Base-by-base conservation (phyloP, 2,329 filamentous ascomycete species). In the Penicillium brasilianum region DNA sequence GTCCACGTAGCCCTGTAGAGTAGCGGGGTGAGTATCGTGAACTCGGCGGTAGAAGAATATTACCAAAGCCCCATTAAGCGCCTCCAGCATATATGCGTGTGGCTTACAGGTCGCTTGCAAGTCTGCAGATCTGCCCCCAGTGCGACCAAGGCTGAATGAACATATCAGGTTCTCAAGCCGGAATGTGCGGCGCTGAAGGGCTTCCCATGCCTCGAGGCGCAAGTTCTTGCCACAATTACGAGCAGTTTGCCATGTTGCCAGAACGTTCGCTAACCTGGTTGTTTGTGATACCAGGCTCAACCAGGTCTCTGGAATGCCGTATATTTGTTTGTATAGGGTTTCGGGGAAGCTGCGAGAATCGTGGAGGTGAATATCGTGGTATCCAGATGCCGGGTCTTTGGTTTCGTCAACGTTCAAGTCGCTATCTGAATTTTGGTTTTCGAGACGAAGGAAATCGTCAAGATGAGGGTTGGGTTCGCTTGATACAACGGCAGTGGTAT, bases 271-370 rank as follows among this genome's bases (percentile, higher is more conserved):
- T 13, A 81, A 67, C 30, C 78, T 69, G 1, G 78, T 80, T 1
- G 78, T 80, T 58, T 80, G 78, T 0, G 79, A 81, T 14, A 81
- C 70, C 3, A 80, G 69, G 36, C 76, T 79, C 2, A 81, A 70
- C 77, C 78, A 81, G 14, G 76, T 79, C 53, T 81, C 79, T 0
- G 78, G 72, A 13, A 81, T 76, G 2, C 78, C 78, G 53, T 81
- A 81, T 8, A 81, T 74, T 30, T 80, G 71, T 44, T 72, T 72
- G 60, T 78, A 79, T 28, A 80, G 71, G 0, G 75, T 78, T 3
- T 73, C 69, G 11, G 70, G 67, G 37, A 71, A 74, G 8, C 67
- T 71, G 8, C 74, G 66, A 1, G 72, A 74, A 52, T 77, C 75
- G 48, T 77, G 71, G 0, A 78, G 69, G 55, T 80, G 77, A n/a